Conservation (phyloP, 371 early-diverging fungal genomes). For the Mortierella sp. region DNA sequence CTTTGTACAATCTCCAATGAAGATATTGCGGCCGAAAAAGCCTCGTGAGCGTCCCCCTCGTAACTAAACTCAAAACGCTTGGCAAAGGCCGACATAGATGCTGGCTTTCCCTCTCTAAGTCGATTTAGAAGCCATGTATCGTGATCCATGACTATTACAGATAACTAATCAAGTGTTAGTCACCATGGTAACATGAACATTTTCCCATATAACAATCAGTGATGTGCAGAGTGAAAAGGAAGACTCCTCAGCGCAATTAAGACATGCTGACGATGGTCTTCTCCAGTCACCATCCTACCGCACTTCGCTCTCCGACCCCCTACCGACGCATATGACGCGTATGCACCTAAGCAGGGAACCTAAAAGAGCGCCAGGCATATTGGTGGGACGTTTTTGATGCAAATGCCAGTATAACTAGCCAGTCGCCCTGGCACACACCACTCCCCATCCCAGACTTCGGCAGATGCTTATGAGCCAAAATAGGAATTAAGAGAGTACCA, state of each 20-base stretch:
- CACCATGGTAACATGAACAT: neutral
- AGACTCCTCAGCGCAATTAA: constrained; percentile 20
- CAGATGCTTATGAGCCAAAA: no score
- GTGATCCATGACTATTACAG: constrained; percentile 10
- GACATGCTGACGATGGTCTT: constrained; percentile 23
- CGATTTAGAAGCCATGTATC: constrained; percentile 12
- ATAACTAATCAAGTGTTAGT: constrained; percentile 7
- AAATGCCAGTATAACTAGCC: no score
- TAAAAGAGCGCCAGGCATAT: constrained; percentile 25
- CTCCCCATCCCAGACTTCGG: no score
- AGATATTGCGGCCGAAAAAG: constrained; percentile 17
- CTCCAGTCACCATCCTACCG: constrained; percentile 27
- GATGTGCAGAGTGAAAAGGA: constrained; percentile 12
- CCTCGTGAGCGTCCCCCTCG: constrained; percentile 22
- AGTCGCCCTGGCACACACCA: no score
- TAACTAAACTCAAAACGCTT: constrained; percentile 16
- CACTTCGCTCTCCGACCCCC: constrained; percentile 25
- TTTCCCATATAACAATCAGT: neutral
- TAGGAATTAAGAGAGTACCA: no score
- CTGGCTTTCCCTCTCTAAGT: constrained; percentile 9
- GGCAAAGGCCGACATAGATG: constrained; percentile 17
- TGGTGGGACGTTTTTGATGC: constrained; percentile 10
- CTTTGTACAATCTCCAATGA: constrained; percentile 12
- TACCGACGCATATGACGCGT: constrained; percentile 14
- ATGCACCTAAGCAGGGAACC: constrained; percentile 26